Percentiles rank a stretch among this genome's conserved stretches.
phyloP scores from a whole-genome alignment of 768 basidiomycete genomes.

The Nidula microcarpa region DNA sequence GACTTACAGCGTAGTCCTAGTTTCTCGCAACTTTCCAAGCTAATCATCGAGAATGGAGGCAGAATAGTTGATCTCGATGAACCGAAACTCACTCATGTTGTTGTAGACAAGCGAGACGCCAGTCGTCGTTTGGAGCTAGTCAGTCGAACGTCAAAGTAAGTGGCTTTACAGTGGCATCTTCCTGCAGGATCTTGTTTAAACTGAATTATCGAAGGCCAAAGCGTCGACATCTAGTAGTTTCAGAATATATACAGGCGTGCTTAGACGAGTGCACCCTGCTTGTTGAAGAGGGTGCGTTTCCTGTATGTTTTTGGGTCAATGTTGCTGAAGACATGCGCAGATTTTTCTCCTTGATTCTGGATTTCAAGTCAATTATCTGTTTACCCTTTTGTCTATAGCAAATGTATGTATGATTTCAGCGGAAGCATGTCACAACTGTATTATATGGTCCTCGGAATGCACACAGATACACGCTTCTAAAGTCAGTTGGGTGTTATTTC shows the following conservation, averaged over 20 bases:
- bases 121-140: conserved; percentile 70
- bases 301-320: conserved; percentile 20
- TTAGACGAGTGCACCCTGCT: conserved; percentile 81
- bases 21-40: conserved; percentile 44
- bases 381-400: no score
- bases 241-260: conserved; percentile 75
- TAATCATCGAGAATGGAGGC: conserved; percentile 72
- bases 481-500: no score
- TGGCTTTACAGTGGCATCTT: conserved; percentile 3
- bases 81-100: conserved; percentile 80
- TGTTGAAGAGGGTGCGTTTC: conserved; percentile 70
- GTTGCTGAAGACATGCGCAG: background rate
- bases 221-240: conserved; percentile 71
- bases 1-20: conserved; percentile 30
- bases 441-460: no score
- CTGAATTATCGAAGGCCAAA: conserved; percentile 57
- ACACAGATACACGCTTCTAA: no score
- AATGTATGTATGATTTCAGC: no score
- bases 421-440: no score
- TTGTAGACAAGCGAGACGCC: conserved; percentile 80
- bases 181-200: conserved; percentile 8
- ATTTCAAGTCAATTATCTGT: no score
- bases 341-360: conserved; percentile 3
- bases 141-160: conserved; percentile 69
- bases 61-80: conserved; percentile 65